phyloP scores from a whole-genome alignment of 2,329 filamentous ascomycete species.

The Hymenoscyphus occultus region DNA sequence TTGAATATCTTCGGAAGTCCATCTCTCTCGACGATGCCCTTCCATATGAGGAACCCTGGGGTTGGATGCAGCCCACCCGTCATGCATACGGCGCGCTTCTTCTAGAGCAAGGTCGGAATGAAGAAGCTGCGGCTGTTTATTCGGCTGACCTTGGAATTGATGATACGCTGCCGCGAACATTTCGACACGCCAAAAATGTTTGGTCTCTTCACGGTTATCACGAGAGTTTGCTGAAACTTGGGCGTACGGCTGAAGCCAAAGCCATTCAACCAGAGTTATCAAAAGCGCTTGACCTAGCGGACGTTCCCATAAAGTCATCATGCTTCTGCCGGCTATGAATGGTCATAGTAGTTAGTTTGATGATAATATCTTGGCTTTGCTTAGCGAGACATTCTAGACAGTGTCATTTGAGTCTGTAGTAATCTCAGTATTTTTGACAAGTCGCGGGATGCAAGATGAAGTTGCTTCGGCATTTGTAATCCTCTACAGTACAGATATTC shows the following conservation, averaged over 20 bases:
- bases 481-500: not conserved
- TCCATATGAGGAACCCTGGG: constrained; percentile 73
- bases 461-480: not conserved
- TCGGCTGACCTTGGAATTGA: constrained; percentile 59
- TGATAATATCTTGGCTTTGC: not conserved
- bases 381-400: not conserved
- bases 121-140: constrained; percentile 57
- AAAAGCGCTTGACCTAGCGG: constrained; percentile 52
- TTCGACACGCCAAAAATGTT: constrained; percentile 69
- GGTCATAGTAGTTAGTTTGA: not conserved
- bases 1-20: constrained; percentile 54
- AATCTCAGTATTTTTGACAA: not conserved
- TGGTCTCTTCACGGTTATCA: constrained; percentile 73
- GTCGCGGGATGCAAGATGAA: not conserved
- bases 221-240: constrained; percentile 62
- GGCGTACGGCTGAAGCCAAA: constrained; percentile 45
- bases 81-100: constrained; percentile 70
- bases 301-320: constrained; percentile 55
- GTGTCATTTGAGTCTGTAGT: not conserved
- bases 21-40: constrained; percentile 60
- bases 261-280: constrained; percentile 50
- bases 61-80: constrained; percentile 73
- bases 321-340: constrained; percentile 53
- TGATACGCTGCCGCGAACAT: constrained; percentile 58
- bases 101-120: constrained; percentile 60